These are phyloP conservation scores for Rhodomyrtus psidioides DNA, from an alignment of 441 rosid genomes.

Conservation along the genomic window DNA sequence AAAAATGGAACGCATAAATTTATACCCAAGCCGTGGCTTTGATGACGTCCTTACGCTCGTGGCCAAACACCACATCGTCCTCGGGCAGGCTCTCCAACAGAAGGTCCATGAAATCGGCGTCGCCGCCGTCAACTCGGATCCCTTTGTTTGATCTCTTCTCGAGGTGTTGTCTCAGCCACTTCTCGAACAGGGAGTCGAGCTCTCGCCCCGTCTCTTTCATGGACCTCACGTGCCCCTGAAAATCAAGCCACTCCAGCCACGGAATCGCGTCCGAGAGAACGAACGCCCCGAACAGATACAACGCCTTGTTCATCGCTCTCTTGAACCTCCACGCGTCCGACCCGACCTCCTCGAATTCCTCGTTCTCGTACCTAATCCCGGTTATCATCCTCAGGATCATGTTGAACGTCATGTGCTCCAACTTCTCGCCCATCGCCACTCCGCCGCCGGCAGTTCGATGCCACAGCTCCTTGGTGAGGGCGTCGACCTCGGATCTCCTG, in stretches of 20 bases:
- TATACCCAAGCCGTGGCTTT: slow-evolving; percentile 58
- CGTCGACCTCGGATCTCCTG: slow-evolving; percentile 27
- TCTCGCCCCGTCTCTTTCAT: slow-evolving; percentile 39
- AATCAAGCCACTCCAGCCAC: slow-evolving; percentile 49
- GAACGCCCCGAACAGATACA: slow-evolving; percentile 22
- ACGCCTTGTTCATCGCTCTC: slow-evolving; percentile 24
- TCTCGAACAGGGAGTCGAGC: slow-evolving; percentile 29
- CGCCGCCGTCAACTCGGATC: not conserved
- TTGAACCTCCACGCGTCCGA: slow-evolving; percentile 39
- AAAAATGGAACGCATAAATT: not conserved
- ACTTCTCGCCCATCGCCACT: slow-evolving; percentile 16
- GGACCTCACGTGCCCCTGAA: slow-evolving; percentile 21
- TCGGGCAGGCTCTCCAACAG: slow-evolving; percentile 29
- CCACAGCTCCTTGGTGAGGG: slow-evolving; percentile 24
- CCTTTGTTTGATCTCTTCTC: not conserved
- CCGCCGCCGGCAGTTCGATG: not conserved
- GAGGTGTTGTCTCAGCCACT: slow-evolving; percentile 43
- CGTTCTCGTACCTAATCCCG: slow-evolving; percentile 24
- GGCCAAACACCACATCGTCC: slow-evolving; percentile 27
- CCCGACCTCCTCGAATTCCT: slow-evolving; percentile 10
- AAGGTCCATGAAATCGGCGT: slow-evolving; percentile 40
- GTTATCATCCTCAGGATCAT: slow-evolving; percentile 32
- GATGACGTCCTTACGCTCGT: slow-evolving; percentile 25
- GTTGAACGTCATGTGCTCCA: slow-evolving; percentile 36
- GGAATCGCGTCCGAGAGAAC: slow-evolving; percentile 39